These are phyloP conservation scores for Xanthoceras sorbifolium DNA, from an alignment of 345 rosid genomes.

Conservation along the genomic window DNA sequence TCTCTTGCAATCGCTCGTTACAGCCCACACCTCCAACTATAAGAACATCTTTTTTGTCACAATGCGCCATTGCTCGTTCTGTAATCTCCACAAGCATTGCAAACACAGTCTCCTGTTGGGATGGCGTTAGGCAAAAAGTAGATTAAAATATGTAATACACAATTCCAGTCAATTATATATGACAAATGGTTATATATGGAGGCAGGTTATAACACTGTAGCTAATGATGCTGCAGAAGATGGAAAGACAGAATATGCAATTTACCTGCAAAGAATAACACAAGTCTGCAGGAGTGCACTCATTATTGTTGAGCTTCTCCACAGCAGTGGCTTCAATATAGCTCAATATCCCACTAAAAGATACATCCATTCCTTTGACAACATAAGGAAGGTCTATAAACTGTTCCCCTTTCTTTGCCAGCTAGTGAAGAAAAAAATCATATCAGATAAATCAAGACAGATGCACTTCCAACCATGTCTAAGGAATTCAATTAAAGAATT, in stretches of 20 bases:
- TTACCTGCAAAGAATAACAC: constrained; percentile 94
- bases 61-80: constrained; percentile 96
- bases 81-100: constrained; percentile 99
- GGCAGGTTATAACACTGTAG: neutral
- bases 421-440: constrained; percentile 36
- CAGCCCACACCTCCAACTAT: constrained; percentile 98
- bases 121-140: neutral
- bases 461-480: too few relatives aligned
- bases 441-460: neutral
- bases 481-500: neutral
- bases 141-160: neutral
- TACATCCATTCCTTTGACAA: constrained; percentile 98
- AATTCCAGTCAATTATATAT: neutral
- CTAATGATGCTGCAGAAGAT: neutral
- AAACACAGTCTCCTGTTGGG: constrained; percentile 71
- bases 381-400: constrained; percentile 89
- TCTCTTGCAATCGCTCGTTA: constrained; percentile 88
- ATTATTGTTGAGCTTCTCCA: constrained; percentile 75
- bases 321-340: constrained; percentile 79
- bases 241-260: neutral
- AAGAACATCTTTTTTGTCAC: constrained; percentile 87
- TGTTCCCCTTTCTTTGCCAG: constrained; percentile 94
- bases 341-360: constrained; percentile 95
- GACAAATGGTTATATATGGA: neutral
- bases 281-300: constrained; percentile 93